Evolutionary conservation across 345 rosid species (phyloP), one percentile per base, ranked within the genome.

Genomic region (Euclidium syriacum): DNA sequence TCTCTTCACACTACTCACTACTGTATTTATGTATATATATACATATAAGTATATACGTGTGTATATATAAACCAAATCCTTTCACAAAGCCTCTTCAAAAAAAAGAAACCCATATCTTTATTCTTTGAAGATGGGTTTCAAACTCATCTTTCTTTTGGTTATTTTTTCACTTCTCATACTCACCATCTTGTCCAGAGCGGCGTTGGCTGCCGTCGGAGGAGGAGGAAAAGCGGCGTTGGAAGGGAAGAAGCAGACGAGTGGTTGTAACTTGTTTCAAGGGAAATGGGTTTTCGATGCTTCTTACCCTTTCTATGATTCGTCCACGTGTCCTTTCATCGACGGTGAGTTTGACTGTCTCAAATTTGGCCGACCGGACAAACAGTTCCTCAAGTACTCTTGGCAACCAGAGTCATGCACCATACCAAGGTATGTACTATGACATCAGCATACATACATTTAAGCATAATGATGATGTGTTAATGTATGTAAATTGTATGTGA

Each of bases 381-480:
- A 79, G 75, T 91, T 70, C 58, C 95, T 91, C 64, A 78, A 86
- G 70, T 91, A 85, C 72, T 65, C 92, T 4, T 91, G 98, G 98
- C 82, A 77, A 26, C 92, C 96, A 35, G 87, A 71, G 38, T 68
- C 84, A 16, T 91, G 98, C 55, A 55, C 20, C 60, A 7, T 88
- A 27, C 92, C 96, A 34, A 83, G 92, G 98, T 91, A 72, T 14
- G 19, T 30, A 60, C n/a, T n/a, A n/a, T n/a, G n/a, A 54, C 46
- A 54, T 43, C 19, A 41, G 41, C 36, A 27, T 43, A 49, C 11
- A 14, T 27, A 22, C 33, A 27, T 36, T 17, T 26, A 12, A 23
- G 30, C 25, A 52, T 16, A 29, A 25, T 10, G 39, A 44, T 36
- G 23, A 4, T 34, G 24, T 40, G 34, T 9, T 52, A 27, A 40